A percentile compares a stretch with the other conserved stretches of the same genome.
Conservation (phyloP, 352 stramenopile species). For the Elongisporangium undulatum region DNA sequence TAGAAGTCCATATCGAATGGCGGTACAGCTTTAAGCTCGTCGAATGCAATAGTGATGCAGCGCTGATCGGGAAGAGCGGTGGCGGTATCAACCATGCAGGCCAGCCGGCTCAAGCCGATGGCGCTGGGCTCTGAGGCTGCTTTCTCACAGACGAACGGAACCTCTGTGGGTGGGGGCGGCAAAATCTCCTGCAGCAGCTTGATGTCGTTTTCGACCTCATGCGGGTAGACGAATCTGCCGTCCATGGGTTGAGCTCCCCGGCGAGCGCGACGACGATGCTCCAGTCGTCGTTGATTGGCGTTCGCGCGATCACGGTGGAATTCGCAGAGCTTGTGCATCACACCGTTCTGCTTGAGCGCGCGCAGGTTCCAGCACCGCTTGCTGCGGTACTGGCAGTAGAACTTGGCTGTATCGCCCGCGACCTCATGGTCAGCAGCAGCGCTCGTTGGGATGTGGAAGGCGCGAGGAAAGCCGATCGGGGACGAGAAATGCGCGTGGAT, state of each 20-base stretch:
- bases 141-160: too few relatives aligned
- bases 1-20: not conserved
- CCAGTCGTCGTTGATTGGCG: conserved; percentile 73
- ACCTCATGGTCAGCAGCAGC: too few relatives aligned
- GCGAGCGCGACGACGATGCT: conserved; percentile 41
- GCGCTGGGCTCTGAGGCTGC: too few relatives aligned
- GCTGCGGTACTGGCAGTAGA: conserved; percentile 78
- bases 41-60: too few relatives aligned
- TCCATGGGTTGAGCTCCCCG: not conserved
- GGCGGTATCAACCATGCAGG: too few relatives aligned
- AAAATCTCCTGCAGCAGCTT: not conserved
- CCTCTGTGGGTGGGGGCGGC: too few relatives aligned
- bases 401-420: not conserved
- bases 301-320: conserved; percentile 82
- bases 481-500: too few relatives aligned
- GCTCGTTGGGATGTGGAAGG: too few relatives aligned
- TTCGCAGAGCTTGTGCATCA: conserved; percentile 82
- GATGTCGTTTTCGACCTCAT: not conserved
- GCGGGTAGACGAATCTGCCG: not conserved
- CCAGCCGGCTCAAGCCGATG: too few relatives aligned
- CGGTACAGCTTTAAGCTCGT: too few relatives aligned
- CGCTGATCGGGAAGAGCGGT: too few relatives aligned
- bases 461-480: too few relatives aligned
- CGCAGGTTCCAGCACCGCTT: conserved; percentile 80
- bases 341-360: conserved; percentile 78